phyloP scores from a whole-genome alignment of 2,329 filamentous ascomycete species.

The Cladosporium colombiae region DNA sequence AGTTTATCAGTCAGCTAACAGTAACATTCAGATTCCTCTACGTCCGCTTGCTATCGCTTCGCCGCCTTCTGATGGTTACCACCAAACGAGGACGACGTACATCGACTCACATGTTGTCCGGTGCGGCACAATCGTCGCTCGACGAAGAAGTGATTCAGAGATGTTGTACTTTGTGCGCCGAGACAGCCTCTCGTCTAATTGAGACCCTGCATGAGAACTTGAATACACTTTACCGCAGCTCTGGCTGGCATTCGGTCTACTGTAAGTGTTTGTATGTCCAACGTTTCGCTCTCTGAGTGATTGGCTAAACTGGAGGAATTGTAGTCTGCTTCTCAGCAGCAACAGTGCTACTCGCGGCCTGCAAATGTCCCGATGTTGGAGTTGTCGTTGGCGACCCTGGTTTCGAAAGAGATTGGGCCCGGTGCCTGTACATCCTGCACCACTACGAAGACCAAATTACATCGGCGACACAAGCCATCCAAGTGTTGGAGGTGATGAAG shows the following conservation, averaged over 20 bases:
- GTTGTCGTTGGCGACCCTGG: conserved; percentile 20
- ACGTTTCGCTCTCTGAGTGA: background rate
- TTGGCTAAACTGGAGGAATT: background rate
- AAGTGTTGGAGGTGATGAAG: conserved; percentile 29
- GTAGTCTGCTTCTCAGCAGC: conserved; percentile 29
- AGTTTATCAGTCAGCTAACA: conserved; percentile 26
- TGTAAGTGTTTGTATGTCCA: conserved; percentile 5
- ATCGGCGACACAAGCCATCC: conserved; percentile 28
- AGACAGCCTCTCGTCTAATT: conserved; percentile 40
- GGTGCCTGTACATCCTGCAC: conserved; percentile 27
- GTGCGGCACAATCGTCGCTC: conserved; percentile 34
- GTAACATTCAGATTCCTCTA: conserved; percentile 27
- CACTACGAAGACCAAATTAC: conserved; percentile 30
- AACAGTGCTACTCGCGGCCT: conserved; percentile 29
- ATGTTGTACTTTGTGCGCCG: conserved; percentile 32
- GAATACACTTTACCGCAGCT: conserved; percentile 28
- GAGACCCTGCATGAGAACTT: conserved; percentile 39
- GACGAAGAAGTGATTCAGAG: conserved; percentile 37
- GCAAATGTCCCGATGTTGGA: conserved; percentile 22
- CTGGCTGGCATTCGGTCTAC: conserved; percentile 32
- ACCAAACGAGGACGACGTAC: conserved; percentile 37
- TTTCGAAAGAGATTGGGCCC: conserved; percentile 27
- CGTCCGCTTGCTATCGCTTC: conserved; percentile 28
- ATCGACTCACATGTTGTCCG: conserved; percentile 10
- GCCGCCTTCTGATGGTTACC: conserved; percentile 36